Base-by-base conservation (phyloP, 768 basidiomycete species). In the Amanita inopinata region DNA sequence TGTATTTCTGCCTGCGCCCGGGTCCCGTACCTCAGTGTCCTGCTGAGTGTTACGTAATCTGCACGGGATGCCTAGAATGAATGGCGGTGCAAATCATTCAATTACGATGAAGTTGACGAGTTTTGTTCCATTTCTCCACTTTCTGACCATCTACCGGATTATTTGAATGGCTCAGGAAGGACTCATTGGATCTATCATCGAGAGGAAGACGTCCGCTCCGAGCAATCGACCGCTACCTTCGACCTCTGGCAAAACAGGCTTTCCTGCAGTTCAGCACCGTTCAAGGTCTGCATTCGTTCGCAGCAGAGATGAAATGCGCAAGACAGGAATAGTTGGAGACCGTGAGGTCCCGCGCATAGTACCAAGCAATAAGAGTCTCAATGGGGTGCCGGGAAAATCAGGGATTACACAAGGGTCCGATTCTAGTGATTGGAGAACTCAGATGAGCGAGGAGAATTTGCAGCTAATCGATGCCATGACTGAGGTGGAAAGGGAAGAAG, bases 361-460 rank as follows among this genome's bases (percentile, higher is more conserved):
- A 24, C 47, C 51, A 11, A 49, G 47, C 19, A 27, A 42, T 18
- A 20, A 12, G 11, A 14, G 9, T 15, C 17, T 35, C n/a, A n/a
- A n/a, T n/a, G 27, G n/a, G n/a, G 7, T n/a, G 7, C 27, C 27
- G 27, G 7, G n/a, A 28, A 28, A 28, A 7, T 7, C n/a, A 28
- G n/a, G 7, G 27, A 28, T 7, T 20, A 19, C 12, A 11, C 11
- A 36, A 32, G 17, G 28, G 25, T 3, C 47, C 23, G 53, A 53
- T 12, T 25, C 56, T 1, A 57, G 64, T 47, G 62, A 65, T 36
- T 79, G 81, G 72, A 64, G 74, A 43, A 61, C 59, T 7, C 75
- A 75, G 51, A 73, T 80, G 40, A 77, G 74, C 50, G 65, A 67
- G 42, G 83, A 89, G 53, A 92, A 93, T 49, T 67, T 72, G 45